Conservation (phyloP, 495 filamentous ascomycete species). For the Aspergillus sparsus region DNA sequence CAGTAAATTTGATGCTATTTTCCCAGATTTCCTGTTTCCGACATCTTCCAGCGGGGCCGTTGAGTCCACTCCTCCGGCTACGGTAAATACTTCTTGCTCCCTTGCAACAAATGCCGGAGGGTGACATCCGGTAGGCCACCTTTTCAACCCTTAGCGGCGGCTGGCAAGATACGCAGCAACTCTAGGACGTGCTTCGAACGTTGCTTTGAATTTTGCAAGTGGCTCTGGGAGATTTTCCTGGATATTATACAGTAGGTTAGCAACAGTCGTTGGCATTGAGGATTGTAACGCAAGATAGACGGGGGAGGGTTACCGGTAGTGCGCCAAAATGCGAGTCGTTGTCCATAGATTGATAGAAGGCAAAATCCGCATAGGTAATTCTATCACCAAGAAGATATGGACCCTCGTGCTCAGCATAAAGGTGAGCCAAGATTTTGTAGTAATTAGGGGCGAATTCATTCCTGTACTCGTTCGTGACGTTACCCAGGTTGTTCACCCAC, state of each 20-base stretch:
- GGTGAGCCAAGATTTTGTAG: slow-evolving; percentile 29
- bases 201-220: not conserved
- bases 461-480: slow-evolving; percentile 26
- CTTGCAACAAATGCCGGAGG: too few species aligned
- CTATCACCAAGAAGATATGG: slow-evolving; percentile 37
- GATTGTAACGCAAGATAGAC: not conserved
- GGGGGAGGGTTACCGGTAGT: slow-evolving; percentile 1
- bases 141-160: too few species aligned
- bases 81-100: too few species aligned
- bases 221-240: not conserved
- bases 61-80: too few species aligned
- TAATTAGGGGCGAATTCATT: slow-evolving; percentile 29
- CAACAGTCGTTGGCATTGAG: not conserved
- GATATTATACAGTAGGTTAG: not conserved
- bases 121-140: too few species aligned
- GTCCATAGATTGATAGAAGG: slow-evolving; percentile 37
- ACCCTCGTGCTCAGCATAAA: slow-evolving; percentile 27
- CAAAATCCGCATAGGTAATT: slow-evolving; percentile 40
- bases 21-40: too few species aligned
- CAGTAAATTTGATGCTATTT: too few species aligned
- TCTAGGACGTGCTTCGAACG: not conserved
- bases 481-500: slow-evolving; percentile 30
- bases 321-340: slow-evolving; percentile 26
- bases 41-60: too few species aligned
- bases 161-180: not conserved